A percentile compares a stretch with the other conserved stretches of the same genome.
Conservation (phyloP, 352 stramenopile genomes). For the Phytophthora pistaciae region DNA sequence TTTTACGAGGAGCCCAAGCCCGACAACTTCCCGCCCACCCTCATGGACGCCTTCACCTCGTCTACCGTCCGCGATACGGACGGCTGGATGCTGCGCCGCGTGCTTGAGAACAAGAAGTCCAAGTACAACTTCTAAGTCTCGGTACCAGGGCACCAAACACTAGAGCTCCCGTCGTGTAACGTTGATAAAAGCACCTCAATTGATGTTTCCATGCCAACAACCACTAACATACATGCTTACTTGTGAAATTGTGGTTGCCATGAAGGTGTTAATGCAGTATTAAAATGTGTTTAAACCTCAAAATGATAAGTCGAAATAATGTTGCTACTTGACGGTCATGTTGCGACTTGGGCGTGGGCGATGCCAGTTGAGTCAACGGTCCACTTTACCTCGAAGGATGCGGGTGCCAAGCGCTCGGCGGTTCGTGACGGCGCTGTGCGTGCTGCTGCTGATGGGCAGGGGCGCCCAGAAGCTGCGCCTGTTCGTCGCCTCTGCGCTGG, state of each 20-base stretch:
- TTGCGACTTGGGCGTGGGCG: neutral
- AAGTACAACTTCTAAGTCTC: slow-evolving; percentile 24
- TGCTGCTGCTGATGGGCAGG: slow-evolving; percentile 38
- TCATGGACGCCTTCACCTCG: slow-evolving; percentile 29
- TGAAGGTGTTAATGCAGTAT: no score
- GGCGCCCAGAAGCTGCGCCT: slow-evolving; percentile 32
- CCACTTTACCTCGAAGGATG: slow-evolving; percentile 23
- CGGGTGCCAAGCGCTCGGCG: slow-evolving; percentile 44
- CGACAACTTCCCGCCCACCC: slow-evolving; percentile 13
- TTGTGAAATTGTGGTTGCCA: no score
- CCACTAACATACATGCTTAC: no score
- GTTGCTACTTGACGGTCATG: neutral
- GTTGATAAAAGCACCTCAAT: neutral
- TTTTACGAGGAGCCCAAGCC: slow-evolving; percentile 28
- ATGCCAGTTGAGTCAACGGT: slow-evolving; percentile 15
- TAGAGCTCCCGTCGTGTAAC: neutral
- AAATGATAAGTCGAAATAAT: no score
- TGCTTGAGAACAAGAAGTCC: slow-evolving; percentile 32
- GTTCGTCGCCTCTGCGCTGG: slow-evolving; percentile 51
- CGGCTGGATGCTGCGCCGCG: slow-evolving; percentile 41
- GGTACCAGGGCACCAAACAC: no score
- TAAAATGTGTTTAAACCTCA: no score
- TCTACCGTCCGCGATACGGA: slow-evolving; percentile 18
- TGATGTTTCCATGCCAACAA: neutral
- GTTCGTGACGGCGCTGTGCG: slow-evolving; percentile 42